Evolutionary conservation across 2,329 filamentous ascomycete genomes (phyloP), one percentile per base, ranked within the genome.

Genomic region (Diaporthe aspalathi): DNA sequence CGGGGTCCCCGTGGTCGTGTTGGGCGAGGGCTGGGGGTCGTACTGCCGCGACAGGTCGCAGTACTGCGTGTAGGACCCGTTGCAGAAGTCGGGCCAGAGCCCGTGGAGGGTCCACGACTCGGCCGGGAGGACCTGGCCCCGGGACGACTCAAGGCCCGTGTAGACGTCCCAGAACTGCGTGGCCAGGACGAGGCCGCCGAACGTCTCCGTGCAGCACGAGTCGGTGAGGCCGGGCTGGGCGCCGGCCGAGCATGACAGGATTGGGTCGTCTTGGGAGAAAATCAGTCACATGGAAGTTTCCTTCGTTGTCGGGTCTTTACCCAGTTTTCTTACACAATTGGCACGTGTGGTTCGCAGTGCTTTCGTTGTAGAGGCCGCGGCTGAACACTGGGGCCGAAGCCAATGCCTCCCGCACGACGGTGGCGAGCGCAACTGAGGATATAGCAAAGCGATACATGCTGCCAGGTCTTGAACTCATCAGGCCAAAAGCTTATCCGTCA

Each of bases 101-200:
- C 89, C 89, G 75, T 91, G 89, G 14, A 92, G 81, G 0, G 86
- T 88, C 87, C 88, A 92, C 3, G 84, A 82, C 53, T 89, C 80
- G 54, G 81, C 78, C 1, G 90, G 90, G 9, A 91, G 83, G 27
- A 89, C 76, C 76, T 92, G 90, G 12, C 88, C 88, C 70, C 86
- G 68, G 16, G 79, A 77, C 77, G 79, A 77, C 77, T 92, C 90
- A 40, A 85, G 82, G 3, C 89, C 90, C 0, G 90, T 92, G 77
- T 90, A 89, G 0, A 88, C 89, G 75, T 85, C 82, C 90, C 90
- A 92, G 79, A 89, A 90, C 74, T 92, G 90, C 0, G 90, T 92
- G 70, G 82, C 82, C 3, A 92, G 80, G 40, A 92, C 76, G 6
- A 92, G 83, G 5, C 90, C 90, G 35, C 90, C 90, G 74, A 83